Base-by-base conservation (phyloP, 768 basidiomycete species). In the Hygrophorus pudorinus region DNA sequence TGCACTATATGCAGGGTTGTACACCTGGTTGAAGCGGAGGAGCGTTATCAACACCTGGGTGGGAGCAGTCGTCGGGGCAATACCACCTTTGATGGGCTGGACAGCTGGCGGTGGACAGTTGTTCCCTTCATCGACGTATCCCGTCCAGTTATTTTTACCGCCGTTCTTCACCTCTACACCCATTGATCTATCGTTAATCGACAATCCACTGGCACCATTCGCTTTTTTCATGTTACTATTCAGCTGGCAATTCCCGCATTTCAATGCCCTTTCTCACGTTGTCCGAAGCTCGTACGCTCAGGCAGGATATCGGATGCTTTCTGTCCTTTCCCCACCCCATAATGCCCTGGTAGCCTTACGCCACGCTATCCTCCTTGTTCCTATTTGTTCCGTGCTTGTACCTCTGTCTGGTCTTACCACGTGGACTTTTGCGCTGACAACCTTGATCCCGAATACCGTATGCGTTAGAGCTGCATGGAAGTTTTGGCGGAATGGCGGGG, bases 161-260 rank as follows among this genome's bases (percentile, higher is more conserved):
- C 60, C 77, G 1, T 76, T 79, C 58, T 61, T 85, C 21, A 59
- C 71, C 29, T 55, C 65, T 21, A 44, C 63, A 32, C 51, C 64
- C 4, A 47, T 72, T 21, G 73, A 78, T 49, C 29, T 67, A 10
- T 58, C 73, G n/a, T 56, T 76, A 39, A 66, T 82, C 41, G 78
- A 93, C 59, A 92, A 88, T 57, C 81, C 91, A 0, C 73, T 96
- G 33, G 77, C 85, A 0, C 82, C 91, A 0, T 63, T 87, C 46
- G 78, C 82, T 2, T 68, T 99, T 2, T 89, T 87, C 65, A 72
- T 82, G 63, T 63, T 98, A 38, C 73, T 96, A 7, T 99, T 81
- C 67, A 85, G 85, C 48, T 99, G 94, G 94, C 96, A 99, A 59
- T 98, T 98, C 65, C 93, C 94, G 29, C 94, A 99, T 61, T 98